phyloP scores from a whole-genome alignment of 345 rosid species.

The Heritiera fomes region DNA sequence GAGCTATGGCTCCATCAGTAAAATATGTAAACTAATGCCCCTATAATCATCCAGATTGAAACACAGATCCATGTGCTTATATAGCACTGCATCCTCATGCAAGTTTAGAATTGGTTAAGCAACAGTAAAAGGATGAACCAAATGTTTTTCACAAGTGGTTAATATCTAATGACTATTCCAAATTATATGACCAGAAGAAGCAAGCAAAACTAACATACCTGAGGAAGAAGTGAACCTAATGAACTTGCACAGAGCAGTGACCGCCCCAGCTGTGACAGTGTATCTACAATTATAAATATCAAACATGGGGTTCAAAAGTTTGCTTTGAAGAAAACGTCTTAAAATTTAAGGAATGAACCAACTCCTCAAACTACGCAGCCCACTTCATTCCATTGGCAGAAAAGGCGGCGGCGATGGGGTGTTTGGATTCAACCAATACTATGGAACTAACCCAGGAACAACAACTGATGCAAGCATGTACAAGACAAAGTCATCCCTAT shows the following conservation, averaged over 20 bases:
- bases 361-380: conserved; percentile 50
- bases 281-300: conserved; percentile 37
- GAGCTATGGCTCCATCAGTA: conserved; percentile 65
- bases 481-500: conserved; percentile 59
- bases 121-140: not conserved
- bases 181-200: not conserved
- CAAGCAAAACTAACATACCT: conserved; percentile 33
- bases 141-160: not conserved
- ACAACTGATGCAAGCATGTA: conserved; percentile 71
- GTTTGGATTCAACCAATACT: conserved; percentile 59
- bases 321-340: not conserved
- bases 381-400: conserved; percentile 71
- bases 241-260: conserved; percentile 69
- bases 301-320: not conserved
- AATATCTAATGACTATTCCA: not conserved
- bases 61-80: not conserved
- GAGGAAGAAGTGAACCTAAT: conserved; percentile 70
- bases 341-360: not conserved
- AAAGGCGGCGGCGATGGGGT: conserved; percentile 74
- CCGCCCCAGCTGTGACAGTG: conserved; percentile 58
- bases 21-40: conserved; percentile 49
- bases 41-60: conserved; percentile 61
- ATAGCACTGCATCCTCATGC: not conserved
- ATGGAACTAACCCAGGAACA: conserved; percentile 67
- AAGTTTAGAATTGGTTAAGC: not conserved